phyloP scores from a whole-genome alignment of 805 yeast genomes.

The Yamadazyma philogaea region DNA sequence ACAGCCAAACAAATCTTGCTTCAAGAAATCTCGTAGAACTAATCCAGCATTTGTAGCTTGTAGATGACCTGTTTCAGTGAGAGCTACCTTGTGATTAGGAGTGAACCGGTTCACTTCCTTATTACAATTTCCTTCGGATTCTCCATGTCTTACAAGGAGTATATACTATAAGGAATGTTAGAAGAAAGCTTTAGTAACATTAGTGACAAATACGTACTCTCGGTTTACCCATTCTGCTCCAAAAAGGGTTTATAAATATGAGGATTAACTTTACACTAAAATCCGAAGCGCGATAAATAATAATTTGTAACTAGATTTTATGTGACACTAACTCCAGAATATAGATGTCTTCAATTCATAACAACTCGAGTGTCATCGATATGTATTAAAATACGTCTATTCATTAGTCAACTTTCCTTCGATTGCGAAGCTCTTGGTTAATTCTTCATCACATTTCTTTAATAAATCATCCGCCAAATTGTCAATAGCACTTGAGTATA shows the following conservation, averaged over 20 bases:
- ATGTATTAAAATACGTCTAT: constrained; percentile 9
- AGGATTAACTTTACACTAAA: neutral
- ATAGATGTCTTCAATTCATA: neutral
- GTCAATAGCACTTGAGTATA: constrained; percentile 64
- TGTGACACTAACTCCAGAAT: too few relatives aligned
- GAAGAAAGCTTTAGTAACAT: neutral
- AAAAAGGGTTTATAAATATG: neutral
- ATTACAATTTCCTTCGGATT: constrained; percentile 86
- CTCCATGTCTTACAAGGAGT: constrained; percentile 85
- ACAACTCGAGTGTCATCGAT: constrained; percentile 2
- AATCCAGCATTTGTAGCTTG: constrained; percentile 63
- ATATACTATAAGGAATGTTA: constrained; percentile 57
- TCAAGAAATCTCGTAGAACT: constrained; percentile 40
- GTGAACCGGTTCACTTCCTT: constrained; percentile 72
- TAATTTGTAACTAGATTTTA: too few relatives aligned
- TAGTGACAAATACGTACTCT: constrained; percentile 8
- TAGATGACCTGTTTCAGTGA: constrained; percentile 66
- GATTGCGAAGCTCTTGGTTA: constrained; percentile 58
- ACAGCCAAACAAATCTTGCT: constrained; percentile 31
- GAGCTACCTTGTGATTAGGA: constrained; percentile 76
- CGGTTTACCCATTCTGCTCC: constrained; percentile 11
- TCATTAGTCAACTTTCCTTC: constrained; percentile 46
- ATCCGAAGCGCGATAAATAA: neutral
- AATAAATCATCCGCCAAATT: constrained; percentile 70
- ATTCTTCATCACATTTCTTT: constrained; percentile 64